Evolutionary conservation across 192 early-diverging fungal species (phyloP).

Genomic region (Gigaspora rosea): DNA sequence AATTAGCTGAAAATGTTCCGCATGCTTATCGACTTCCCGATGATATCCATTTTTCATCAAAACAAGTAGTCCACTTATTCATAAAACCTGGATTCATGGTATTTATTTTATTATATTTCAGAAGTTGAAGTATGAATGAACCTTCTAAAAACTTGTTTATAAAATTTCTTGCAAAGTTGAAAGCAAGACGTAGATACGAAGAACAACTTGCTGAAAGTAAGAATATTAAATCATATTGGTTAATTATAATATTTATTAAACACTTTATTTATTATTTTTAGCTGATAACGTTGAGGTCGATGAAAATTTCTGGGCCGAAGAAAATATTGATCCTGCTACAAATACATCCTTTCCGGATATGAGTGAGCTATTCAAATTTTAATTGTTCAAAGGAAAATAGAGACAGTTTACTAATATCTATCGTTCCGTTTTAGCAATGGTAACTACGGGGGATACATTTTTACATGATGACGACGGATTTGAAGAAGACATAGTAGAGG

Average conservation of each 20-base stretch:
- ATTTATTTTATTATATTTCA: conserved; percentile 23
- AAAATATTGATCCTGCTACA: not conserved
- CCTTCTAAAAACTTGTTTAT: not conserved
- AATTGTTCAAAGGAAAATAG: not conserved
- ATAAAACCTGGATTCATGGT: conserved; percentile 51
- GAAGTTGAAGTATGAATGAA: too few species aligned
- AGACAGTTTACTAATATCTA: not conserved
- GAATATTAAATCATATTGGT: not conserved
- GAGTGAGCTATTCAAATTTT: conserved; percentile 1
- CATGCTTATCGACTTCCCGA: conserved; percentile 74
- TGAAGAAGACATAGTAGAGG: conserved; percentile 41
- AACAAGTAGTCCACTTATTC: conserved; percentile 55
- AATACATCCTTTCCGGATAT: conserved; percentile 4
- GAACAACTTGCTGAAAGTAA: not conserved
- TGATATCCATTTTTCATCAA: conserved; percentile 71
- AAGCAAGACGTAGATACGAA: not conserved
- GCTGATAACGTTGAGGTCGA: not conserved
- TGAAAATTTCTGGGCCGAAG: conserved; percentile 20
- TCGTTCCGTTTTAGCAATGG: not conserved
- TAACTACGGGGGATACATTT: not conserved
- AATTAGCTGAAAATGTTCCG: conserved; percentile 53
- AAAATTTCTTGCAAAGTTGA: not conserved
- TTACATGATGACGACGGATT: conserved; percentile 27
- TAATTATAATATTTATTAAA: not conserved
- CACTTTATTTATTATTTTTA: not conserved